Evolutionary conservation across 305 asterid genomes (phyloP), one percentile per base, ranked within the genome.

Genomic region (Rubia tinctorum): DNA sequence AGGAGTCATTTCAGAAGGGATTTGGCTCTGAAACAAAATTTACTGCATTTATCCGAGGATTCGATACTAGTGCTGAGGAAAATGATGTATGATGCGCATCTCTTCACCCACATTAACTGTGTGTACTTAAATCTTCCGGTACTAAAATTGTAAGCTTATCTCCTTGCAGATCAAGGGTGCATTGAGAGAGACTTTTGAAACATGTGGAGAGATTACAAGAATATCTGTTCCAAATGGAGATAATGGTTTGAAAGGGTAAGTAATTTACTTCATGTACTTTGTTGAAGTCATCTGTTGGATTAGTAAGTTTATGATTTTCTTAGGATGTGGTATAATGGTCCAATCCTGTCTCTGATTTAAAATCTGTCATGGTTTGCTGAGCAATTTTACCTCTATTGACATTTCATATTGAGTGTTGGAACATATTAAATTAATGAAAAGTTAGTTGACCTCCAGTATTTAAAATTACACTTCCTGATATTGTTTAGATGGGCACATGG

Each of bases 121-220:
- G 7, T 18, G 7, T n/a, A 17, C 23, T 53, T 53, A 1, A 53
- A 17, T 18, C 9, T 2, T 3, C 1, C 20, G 1, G 0, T 18
- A 0, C 23, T 6, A 53, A 18, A 17, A 6, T 53, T 53, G 9
- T 17, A 40, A 18, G 18, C 25, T 47, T 12, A 20, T 47, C 44
- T 63, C 17, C 8, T 67, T 78, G 55, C 95, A 94, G 99, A 80
- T 86, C 68, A 88, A 82, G 87, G 82, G 79, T 65, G 79, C 87
- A 40, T 84, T 94, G 53, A 80, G 87, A 73, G 88, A 83, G 51
- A 93, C 86, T 83, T 94, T 94, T 80, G 85, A 86, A 60, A 71
- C 84, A 66, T 94, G 97, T 73, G 99, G 99, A 58, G 93, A 88
- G 80, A 88, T 94, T 64, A 77, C 84, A 27, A 83, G 88, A 72